Percentiles rank a stretch among this genome's conserved stretches.
Evolutionary conservation across 805 yeast species (phyloP).

Genomic region (Priceomyces carsonii): DNA sequence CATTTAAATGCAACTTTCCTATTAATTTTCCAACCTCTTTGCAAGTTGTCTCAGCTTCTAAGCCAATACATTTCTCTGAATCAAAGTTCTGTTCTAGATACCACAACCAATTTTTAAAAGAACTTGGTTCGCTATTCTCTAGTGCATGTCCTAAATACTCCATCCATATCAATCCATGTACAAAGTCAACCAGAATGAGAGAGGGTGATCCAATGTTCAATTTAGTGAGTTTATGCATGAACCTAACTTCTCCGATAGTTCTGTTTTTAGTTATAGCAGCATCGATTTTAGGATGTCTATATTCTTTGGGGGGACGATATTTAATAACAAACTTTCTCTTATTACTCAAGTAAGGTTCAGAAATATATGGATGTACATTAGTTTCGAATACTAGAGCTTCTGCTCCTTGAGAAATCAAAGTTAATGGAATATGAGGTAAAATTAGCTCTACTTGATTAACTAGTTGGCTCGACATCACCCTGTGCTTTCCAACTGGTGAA

Average conservation of each 20-base stretch:
- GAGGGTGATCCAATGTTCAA: slow-evolving; percentile 71
- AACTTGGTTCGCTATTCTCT: slow-evolving; percentile 54
- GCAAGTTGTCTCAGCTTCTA: slow-evolving; percentile 46
- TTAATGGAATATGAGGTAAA: slow-evolving; percentile 51
- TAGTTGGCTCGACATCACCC: slow-evolving; percentile 62
- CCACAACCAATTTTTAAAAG: slow-evolving; percentile 78
- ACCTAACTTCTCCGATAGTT: slow-evolving; percentile 81
- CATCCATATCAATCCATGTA: slow-evolving; percentile 87
- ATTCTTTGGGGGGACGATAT: slow-evolving; percentile 86
- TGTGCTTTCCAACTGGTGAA: too few species aligned
- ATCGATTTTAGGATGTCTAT: slow-evolving; percentile 85
- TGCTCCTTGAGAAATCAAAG: slow-evolving; percentile 81
- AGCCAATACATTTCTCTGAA: slow-evolving; percentile 23
- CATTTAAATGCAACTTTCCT: slow-evolving; percentile 70
- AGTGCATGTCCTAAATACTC: slow-evolving; percentile 65
- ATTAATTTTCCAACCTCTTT: slow-evolving; percentile 62
- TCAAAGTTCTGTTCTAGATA: slow-evolving; percentile 38
- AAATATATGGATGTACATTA: slow-evolving; percentile 62
- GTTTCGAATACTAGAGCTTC: slow-evolving; percentile 80
- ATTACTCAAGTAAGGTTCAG: slow-evolving; percentile 23
- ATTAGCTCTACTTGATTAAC: slow-evolving; percentile 42
- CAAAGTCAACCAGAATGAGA: slow-evolving; percentile 72
- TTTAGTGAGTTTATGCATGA: slow-evolving; percentile 56
- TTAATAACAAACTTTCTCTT: slow-evolving; percentile 60
- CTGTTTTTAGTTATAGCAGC: slow-evolving; percentile 72